phyloP scores from a whole-genome alignment of 306 rosid species.

The Mimosa bimucronata region DNA sequence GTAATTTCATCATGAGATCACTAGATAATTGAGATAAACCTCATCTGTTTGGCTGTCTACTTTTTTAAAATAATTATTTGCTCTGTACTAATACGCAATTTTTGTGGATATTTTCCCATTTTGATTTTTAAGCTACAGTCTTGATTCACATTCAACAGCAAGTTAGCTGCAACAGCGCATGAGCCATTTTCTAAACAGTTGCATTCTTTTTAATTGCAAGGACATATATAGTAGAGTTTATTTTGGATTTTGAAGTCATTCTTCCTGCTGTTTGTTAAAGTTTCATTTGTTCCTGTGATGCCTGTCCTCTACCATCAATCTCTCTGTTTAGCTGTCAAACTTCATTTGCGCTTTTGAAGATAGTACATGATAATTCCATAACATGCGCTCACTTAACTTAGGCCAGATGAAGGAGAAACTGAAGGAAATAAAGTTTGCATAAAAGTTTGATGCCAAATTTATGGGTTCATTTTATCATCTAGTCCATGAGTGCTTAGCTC shows the following conservation, averaged over 20 bases:
- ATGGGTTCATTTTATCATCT: background rate
- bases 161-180: too few relatives aligned
- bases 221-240: too few relatives aligned
- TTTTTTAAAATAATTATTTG: background rate
- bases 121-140: background rate
- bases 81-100: background rate
- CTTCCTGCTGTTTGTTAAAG: too few relatives aligned
- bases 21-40: background rate
- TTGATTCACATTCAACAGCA: background rate
- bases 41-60: background rate
- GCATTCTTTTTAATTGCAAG: too few relatives aligned
- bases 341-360: background rate
- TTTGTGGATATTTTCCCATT: background rate
- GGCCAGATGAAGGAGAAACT: background rate
- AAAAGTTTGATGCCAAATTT: background rate
- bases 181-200: background rate
- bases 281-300: background rate
- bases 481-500: background rate
- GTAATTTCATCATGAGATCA: slow-evolving; percentile 5
- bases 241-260: too few relatives aligned
- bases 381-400: background rate
- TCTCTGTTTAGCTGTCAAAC: background rate
- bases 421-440: background rate
- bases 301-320: background rate
- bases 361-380: background rate